Evolutionary conservation across 139 green algal species (phyloP).

Genomic region (Coelastrella sp.): DNA sequence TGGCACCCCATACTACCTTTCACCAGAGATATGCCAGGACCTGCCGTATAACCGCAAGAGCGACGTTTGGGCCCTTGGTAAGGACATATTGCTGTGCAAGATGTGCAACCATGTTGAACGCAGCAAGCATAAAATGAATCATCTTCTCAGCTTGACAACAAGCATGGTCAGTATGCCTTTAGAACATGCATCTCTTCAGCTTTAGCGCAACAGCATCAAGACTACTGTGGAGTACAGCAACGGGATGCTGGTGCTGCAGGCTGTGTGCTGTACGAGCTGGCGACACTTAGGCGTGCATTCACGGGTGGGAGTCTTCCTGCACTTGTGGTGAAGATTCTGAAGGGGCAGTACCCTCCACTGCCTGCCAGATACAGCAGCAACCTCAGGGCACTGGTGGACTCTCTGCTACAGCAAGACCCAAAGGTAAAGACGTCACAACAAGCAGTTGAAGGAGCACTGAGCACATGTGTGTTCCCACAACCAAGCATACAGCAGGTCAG

Average conservation of each 20-base stretch:
- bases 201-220: too few relatives aligned
- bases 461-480: not conserved
- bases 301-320: conserved; percentile 65
- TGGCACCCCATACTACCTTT: conserved; percentile 78
- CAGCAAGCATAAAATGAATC: too few relatives aligned
- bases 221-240: not conserved
- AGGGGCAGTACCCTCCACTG: conserved; percentile 69
- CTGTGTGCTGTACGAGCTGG: conserved; percentile 80
- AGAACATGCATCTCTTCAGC: too few relatives aligned
- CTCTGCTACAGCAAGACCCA: conserved; percentile 74
- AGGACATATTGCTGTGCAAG: too few relatives aligned
- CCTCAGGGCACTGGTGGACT: conserved; percentile 59
- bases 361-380: conserved; percentile 62
- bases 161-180: too few relatives aligned
- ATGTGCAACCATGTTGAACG: too few relatives aligned
- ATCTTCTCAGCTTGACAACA: too few relatives aligned
- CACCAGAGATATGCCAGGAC: conserved; percentile 74
- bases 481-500: too few relatives aligned
- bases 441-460: not conserved
- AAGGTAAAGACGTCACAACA: conserved; percentile 42
- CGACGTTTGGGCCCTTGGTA: conserved; percentile 77
- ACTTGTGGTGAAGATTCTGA: conserved; percentile 65
- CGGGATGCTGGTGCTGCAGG: not conserved
- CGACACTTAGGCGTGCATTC: conserved; percentile 70
- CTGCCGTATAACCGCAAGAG: conserved; percentile 73